Conservation (phyloP, 306 rosid species). For the Datisca glomerata region DNA sequence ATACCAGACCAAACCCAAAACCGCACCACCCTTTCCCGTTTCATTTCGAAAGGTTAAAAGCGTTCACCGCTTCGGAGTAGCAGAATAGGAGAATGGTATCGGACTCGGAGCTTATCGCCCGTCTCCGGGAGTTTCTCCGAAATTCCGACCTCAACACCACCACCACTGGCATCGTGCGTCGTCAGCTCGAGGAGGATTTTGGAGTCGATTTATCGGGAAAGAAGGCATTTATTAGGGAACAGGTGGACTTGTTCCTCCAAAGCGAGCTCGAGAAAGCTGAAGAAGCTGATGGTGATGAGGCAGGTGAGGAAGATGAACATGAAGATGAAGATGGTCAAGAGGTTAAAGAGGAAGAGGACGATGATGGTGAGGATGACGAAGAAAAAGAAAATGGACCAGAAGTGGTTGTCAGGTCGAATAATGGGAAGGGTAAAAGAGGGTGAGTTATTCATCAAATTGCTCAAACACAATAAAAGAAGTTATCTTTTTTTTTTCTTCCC, state of each 20-base stretch:
- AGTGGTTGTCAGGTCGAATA: conserved; percentile 16
- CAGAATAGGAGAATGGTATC: conserved; percentile 35
- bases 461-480: not conserved
- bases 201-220: conserved; percentile 55
- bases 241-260: conserved; percentile 61
- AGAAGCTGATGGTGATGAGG: conserved; percentile 11
- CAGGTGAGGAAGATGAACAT: conserved; percentile 8
- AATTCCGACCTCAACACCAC: conserved; percentile 61
- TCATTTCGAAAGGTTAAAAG: not conserved
- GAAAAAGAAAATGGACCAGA: conserved; percentile 21
- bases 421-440: conserved; percentile 36
- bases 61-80: not conserved
- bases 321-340: conserved; percentile 10
- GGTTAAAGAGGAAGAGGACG: conserved; percentile 12
- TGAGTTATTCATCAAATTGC: conserved; percentile 15
- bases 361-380: conserved; percentile 16
- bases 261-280: conserved; percentile 19
- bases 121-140: conserved; percentile 65
- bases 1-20: not conserved
- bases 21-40: conserved; percentile 8
- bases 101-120: conserved; percentile 67
- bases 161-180: conserved; percentile 58
- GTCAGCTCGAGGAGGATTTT: conserved; percentile 54
- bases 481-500: too few relatives aligned
- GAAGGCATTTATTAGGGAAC: conserved; percentile 57